Evolutionary conservation across 2,329 filamentous ascomycete species (phyloP).

Genomic region (Ophiocordyceps australis): DNA sequence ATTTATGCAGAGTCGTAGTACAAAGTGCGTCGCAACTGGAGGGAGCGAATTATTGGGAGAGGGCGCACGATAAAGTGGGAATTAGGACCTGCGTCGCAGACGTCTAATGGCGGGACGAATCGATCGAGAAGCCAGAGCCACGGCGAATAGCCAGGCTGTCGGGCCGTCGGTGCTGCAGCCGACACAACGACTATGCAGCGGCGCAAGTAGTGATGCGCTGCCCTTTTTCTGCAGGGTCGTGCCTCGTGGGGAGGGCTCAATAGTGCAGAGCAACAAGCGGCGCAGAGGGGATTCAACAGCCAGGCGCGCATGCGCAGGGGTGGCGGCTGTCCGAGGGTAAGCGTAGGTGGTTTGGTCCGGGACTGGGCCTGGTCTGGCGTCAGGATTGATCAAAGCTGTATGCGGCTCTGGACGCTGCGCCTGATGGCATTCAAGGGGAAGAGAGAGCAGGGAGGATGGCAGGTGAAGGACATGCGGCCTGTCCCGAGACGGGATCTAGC

Average conservation of each 20-base stretch:
- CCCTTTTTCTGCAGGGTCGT: conserved; percentile 2
- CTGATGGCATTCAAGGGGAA: background rate
- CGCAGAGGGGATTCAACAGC: conserved; percentile 1
- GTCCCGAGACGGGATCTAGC: too few species aligned
- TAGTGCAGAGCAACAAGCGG: conserved; percentile 2
- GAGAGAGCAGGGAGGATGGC: background rate
- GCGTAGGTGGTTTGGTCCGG: background rate
- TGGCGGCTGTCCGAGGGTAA: background rate
- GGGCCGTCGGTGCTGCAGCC: background rate
- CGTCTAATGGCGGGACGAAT: too few species aligned
- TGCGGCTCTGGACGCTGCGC: too few species aligned
- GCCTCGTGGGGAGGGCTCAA: conserved; percentile 2
- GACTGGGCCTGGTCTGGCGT: too few species aligned
- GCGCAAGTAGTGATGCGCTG: background rate
- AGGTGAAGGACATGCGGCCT: too few species aligned
- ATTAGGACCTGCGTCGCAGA: too few species aligned
- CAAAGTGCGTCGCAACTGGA: too few species aligned
- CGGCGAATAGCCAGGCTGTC: background rate
- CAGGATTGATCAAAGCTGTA: too few species aligned
- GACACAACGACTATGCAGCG: background rate
- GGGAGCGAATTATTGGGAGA: too few species aligned
- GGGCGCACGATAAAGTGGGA: too few species aligned
- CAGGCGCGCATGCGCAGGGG: conserved; percentile 1
- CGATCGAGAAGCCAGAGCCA: too few species aligned
- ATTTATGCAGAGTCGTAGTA: too few species aligned